Evolutionary conservation across 1,284 basidiomycete species (phyloP).

Genomic region (Leccinum fallax): DNA sequence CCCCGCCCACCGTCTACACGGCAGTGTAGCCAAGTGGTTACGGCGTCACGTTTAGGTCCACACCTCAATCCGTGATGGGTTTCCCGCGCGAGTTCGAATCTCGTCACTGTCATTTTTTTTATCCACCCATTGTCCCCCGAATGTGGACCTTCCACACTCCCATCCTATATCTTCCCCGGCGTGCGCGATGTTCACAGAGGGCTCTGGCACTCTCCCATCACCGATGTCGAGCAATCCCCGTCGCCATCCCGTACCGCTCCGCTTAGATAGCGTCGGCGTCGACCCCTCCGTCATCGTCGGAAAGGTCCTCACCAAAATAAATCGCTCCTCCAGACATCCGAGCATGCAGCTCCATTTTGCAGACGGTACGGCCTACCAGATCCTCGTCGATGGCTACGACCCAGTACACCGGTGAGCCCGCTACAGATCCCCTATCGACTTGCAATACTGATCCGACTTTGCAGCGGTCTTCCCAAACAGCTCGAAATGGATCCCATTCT

Average conservation of each 20-base stretch:
- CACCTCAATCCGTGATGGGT: slow-evolving; percentile 53
- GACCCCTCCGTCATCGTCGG: slow-evolving; percentile 53
- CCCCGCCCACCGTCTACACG: slow-evolving; percentile 8
- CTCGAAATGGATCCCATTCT: slow-evolving; percentile 57
- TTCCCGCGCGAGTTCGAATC: slow-evolving; percentile 65
- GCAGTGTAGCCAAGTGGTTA: slow-evolving; percentile 67
- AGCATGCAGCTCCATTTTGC: slow-evolving; percentile 56
- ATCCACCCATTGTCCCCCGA: slow-evolving; percentile 15
- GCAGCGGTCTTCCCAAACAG: slow-evolving; percentile 53
- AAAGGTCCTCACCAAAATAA: slow-evolving; percentile 51
- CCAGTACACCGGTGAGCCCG: slow-evolving; percentile 45
- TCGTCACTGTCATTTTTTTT: slow-evolving; percentile 54
- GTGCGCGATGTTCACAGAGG: slow-evolving; percentile 15
- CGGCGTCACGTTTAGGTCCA: slow-evolving; percentile 60
- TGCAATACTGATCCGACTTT: neutral
- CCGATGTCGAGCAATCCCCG: slow-evolving; percentile 28
- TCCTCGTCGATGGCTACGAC: slow-evolving; percentile 64
- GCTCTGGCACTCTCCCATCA: slow-evolving; percentile 23
- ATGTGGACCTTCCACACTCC: slow-evolving; percentile 11
- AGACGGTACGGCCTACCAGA: slow-evolving; percentile 55
- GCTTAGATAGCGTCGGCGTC: slow-evolving; percentile 43
- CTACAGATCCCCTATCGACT: neutral
- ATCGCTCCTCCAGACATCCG: slow-evolving; percentile 56
- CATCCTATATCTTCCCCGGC: slow-evolving; percentile 4
- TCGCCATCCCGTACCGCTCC: slow-evolving; percentile 37